Evolutionary conservation across 768 basidiomycete species (phyloP), one percentile per base, ranked within the genome.

Genomic region (Pulveroboletus sp.): DNA sequence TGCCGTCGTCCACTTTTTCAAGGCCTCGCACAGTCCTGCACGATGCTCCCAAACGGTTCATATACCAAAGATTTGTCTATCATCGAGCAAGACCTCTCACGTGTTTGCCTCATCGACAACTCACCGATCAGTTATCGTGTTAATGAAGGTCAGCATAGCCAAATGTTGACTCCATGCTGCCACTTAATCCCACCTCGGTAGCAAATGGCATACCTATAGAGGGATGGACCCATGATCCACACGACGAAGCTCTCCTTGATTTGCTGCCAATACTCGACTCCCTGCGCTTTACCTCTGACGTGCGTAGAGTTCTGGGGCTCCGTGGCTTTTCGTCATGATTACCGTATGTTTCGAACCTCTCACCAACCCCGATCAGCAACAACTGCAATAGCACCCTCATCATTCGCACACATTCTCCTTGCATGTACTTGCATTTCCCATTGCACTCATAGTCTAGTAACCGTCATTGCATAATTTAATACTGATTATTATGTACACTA

Each of bases 141-240:
- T 56, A 92, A 97, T 66, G 89, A 93, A 81, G 89, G 95, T 95
- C 47, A 61, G 80, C 68, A 28, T 49, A 4, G 17, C 36, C 44
- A 37, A 32, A 35, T 18, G 41, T 39, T 10, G 27, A 33, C 27
- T 37, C n/a, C 27, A 33, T 8, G 17, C 11, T 46, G 32, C 46
- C 41, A 15, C 43, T 36, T 40, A 48, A 39, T 61, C 39, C 17
- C 5, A 15, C 43, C 8, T 8, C 33, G 24, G 49, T 66, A 98
- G 96, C 91, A 46, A 99, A 99, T 67, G 96, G 93, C 46, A 93
- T 99, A 63, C 96, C 96, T 31, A 92, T 99, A 70, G 95, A 98
- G 76, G 96, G 96, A 43, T 98, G 96, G 96, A 97, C 93, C 21
- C 86, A 93, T 53, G 96, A 99, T 71, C 94, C 92, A 30, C 83